Base-by-base conservation (phyloP, 768 basidiomycete genomes). In the Agrocybe chaxingu region DNA sequence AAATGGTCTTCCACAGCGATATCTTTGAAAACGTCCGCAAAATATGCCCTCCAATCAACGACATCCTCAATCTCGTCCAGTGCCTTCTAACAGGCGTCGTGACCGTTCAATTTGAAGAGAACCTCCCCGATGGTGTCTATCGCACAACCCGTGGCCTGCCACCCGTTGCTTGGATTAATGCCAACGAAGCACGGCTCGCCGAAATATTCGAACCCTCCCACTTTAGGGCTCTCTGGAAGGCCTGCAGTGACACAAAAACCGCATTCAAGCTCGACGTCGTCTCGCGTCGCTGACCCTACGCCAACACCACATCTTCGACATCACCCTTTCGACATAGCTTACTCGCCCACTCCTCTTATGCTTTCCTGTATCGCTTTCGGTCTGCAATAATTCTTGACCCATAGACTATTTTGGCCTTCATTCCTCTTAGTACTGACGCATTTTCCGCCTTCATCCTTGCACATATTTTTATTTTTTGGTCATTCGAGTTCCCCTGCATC, bases 1-100 rank as follows among this genome's bases (percentile, higher is more conserved):
- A 91, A 65, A 90, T 91, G 89, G 87, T 90, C 59, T 92, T 92
- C 63, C 89, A 86, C 64, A 81, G 80, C 60, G 85, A 86, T 66
- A 80, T 82, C 45, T 87, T 87, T 68, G 84, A 84, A 60, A 83
- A 81, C 29, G 77, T 85, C 49, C 75, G 85, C 32, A 83, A 84
- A 65, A 79, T 83, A 57, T 79, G 81, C 48, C 77, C 79, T 30
- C 85, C 85, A 42, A 78, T 87, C 64, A 81, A 77, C 66, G 85
- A 87, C 65, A 82, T 87, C 57, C 72, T 87, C 52, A 77, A 76
- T 63, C 75, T 87, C 51, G 64, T 87, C 36, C 85, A 87, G 61
- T 87, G 85, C 59, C 81, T 87, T 37, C 78, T 87, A 60, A 87
- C 85, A 50, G 85, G 85, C 57, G 63, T 87, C 44, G 78, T 87